phyloP scores from a whole-genome alignment of 75 land plant species.

The Pseudotsuga menziesii region DNA sequence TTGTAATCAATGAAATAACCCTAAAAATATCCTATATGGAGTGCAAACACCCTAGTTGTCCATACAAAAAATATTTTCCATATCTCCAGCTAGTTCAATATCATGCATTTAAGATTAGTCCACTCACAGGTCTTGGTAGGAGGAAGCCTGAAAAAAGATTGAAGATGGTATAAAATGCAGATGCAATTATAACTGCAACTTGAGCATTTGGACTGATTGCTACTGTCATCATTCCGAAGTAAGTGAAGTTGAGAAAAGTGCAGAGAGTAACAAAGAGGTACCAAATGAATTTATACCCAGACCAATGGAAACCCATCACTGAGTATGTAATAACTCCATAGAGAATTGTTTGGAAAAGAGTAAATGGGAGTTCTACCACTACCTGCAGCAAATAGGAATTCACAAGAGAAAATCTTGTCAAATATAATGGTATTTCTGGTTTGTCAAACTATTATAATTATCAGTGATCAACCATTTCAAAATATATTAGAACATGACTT shows the following conservation, averaged over 20 bases:
- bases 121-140: constrained; percentile 57
- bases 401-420: not conserved
- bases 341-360: constrained; percentile 32
- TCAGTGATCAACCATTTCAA: too few relatives aligned
- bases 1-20: not conserved
- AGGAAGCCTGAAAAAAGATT: constrained; percentile 76
- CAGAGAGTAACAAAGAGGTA: constrained; percentile 50
- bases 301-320: constrained; percentile 46
- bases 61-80: too few relatives aligned
- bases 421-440: not conserved
- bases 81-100: too few relatives aligned
- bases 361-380: constrained; percentile 50
- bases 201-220: constrained; percentile 46
- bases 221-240: constrained; percentile 64
- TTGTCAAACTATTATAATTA: not conserved
- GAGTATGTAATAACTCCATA: constrained; percentile 52
- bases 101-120: not conserved
- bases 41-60: not conserved
- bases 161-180: constrained; percentile 43
- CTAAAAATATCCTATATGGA: not conserved
- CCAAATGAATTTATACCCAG: constrained; percentile 48
- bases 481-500: too few relatives aligned
- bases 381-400: constrained; percentile 29
- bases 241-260: constrained; percentile 57
- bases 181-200: constrained; percentile 50